phyloP scores from a whole-genome alignment of 768 basidiomycete species.

The Suillus tomentosus region DNA sequence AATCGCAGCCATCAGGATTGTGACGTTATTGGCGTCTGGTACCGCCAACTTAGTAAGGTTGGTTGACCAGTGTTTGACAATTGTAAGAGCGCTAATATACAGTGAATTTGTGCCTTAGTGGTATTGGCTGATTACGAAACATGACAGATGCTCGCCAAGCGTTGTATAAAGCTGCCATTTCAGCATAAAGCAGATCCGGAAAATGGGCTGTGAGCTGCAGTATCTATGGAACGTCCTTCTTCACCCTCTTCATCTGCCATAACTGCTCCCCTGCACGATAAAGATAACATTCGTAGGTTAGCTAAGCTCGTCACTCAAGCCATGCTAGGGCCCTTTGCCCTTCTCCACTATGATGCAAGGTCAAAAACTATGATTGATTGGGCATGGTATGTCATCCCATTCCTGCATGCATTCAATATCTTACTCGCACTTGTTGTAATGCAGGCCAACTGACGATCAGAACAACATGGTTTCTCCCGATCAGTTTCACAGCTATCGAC shows the following conservation, averaged over 20 bases:
- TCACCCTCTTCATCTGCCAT: neutral
- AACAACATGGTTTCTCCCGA: neutral
- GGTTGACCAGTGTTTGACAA: too few relatives aligned
- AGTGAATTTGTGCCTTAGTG: too few relatives aligned
- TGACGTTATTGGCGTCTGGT: too few relatives aligned
- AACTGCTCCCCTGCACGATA: neutral
- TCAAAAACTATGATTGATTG: neutral
- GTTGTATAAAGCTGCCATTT: too few relatives aligned
- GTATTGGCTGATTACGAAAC: too few relatives aligned
- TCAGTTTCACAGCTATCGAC: neutral
- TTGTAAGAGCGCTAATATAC: too few relatives aligned
- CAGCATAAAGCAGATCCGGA: too few relatives aligned
- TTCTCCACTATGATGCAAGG: neutral
- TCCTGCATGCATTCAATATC: neutral
- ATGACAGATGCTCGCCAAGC: too few relatives aligned
- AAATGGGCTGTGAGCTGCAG: neutral
- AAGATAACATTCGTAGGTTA: neutral
- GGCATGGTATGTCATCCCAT: neutral
- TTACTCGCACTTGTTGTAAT: neutral
- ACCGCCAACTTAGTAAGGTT: too few relatives aligned
- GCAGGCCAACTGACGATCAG: neutral
- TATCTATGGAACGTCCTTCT: neutral
- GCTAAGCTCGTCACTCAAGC: neutral
- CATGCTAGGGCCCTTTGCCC: neutral
- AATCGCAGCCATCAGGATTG: too few relatives aligned